These are phyloP conservation scores for Pelagomonas calceolata DNA, from an alignment of 108 stramenopile species.

Conservation along the genomic window DNA sequence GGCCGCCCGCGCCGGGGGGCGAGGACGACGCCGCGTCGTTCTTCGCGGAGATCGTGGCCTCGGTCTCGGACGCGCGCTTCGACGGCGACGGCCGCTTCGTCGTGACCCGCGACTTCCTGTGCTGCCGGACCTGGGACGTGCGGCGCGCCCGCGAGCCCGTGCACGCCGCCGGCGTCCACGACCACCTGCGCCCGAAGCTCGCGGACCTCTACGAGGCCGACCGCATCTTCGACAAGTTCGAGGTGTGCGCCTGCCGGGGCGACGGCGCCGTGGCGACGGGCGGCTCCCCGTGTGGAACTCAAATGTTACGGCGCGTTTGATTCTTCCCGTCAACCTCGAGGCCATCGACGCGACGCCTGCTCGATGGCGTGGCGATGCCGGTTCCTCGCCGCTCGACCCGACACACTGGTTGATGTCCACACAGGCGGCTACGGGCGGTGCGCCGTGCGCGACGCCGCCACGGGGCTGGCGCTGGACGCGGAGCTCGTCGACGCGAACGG, in stretches of 20 bases:
- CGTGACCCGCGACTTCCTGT: slow-evolving; percentile 51
- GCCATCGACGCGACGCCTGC: no score
- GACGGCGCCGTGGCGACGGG: slow-evolving; percentile 38
- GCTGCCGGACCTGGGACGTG: slow-evolving; percentile 50
- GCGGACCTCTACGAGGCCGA: slow-evolving; percentile 51
- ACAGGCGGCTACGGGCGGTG: no score
- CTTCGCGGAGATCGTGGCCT: slow-evolving; percentile 50
- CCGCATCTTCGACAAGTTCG: slow-evolving; percentile 64
- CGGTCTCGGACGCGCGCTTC: slow-evolving; percentile 42
- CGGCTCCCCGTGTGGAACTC: slow-evolving; percentile 29
- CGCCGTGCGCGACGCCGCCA: no score
- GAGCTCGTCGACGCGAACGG: no score
- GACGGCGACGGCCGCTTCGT: slow-evolving; percentile 41
- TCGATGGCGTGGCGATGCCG: no score
- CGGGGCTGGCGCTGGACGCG: no score
- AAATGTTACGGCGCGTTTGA: no score
- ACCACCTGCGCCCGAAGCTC: slow-evolving; percentile 39
- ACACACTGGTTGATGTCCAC: no score
- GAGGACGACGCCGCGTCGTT: slow-evolving; percentile 32
- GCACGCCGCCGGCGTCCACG: slow-evolving; percentile 37
- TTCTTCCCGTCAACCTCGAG: no score
- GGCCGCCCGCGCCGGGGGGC: not conserved
- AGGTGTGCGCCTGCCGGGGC: slow-evolving; percentile 36
- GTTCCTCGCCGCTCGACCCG: no score
- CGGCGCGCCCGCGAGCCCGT: slow-evolving; percentile 40